These are phyloP conservation scores for Fusarium abutilonis DNA, from an alignment of 2,329 filamentous ascomycete species.

Conservation along the genomic window DNA sequence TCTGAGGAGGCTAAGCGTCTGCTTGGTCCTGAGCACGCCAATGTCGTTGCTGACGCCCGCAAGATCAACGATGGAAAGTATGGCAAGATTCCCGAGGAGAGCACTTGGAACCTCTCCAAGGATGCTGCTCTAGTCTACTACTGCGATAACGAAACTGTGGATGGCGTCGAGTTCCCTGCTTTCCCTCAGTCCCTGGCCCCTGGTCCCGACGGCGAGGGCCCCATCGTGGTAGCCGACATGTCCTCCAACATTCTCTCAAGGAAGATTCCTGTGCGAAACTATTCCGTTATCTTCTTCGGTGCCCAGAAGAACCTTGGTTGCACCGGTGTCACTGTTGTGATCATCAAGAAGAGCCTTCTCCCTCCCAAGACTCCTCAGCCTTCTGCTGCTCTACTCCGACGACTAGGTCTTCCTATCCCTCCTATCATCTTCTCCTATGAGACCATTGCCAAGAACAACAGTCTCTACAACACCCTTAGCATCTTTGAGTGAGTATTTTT, in stretches of 20 bases:
- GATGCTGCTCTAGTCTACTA: conserved; percentile 82
- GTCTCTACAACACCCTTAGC: conserved; percentile 92
- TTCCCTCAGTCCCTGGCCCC: conserved; percentile 72
- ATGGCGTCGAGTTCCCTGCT: conserved; percentile 89
- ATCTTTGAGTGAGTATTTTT: conserved; percentile 76
- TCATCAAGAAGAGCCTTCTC: conserved; percentile 84
- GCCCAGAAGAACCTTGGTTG: conserved; percentile 94
- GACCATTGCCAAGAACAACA: conserved; percentile 90
- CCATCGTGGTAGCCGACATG: conserved; percentile 91
- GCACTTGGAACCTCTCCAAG: conserved; percentile 77
- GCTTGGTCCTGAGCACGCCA: conserved; percentile 80
- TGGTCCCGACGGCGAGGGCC: conserved; percentile 67
- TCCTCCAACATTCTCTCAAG: conserved; percentile 91
- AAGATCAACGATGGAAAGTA: conserved; percentile 81
- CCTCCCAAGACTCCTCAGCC: conserved; percentile 73
- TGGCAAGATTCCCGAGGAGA: conserved; percentile 81
- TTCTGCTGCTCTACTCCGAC: conserved; percentile 73
- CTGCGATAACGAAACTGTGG: conserved; percentile 94
- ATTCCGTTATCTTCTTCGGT: conserved; percentile 87
- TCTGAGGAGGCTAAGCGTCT: conserved; percentile 83
- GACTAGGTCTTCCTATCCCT: conserved; percentile 78
- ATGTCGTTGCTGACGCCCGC: conserved; percentile 74
- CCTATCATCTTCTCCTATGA: conserved; percentile 86
- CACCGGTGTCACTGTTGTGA: conserved; percentile 85
- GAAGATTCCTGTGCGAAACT: conserved; percentile 79